Percentiles rank a stretch among this genome's conserved stretches.
phyloP scores from a whole-genome alignment of 768 basidiomycete genomes.

The Trametes villosa region DNA sequence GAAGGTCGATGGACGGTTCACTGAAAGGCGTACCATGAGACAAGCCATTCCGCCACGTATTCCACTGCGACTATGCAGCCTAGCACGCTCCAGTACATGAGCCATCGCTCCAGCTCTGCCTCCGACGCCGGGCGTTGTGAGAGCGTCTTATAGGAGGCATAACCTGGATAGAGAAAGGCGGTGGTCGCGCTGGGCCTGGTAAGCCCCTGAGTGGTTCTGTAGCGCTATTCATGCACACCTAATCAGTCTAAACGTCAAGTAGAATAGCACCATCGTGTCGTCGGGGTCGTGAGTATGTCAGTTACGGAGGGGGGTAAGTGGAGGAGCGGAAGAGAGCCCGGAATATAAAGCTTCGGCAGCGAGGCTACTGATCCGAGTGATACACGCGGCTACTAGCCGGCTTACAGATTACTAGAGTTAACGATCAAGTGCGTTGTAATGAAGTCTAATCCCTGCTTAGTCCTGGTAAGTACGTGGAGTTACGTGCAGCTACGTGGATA shows the following conservation, averaged over 20 bases:
- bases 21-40: constrained; percentile 70
- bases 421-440: too few relatives aligned
- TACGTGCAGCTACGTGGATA: too few relatives aligned
- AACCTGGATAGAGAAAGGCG: constrained; percentile 90
- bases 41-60: constrained; percentile 82
- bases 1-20: constrained; percentile 13
- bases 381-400: neutral
- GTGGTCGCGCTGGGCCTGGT: constrained; percentile 55
- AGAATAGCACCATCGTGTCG: constrained; percentile 43
- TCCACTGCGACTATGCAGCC: constrained; percentile 83
- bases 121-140: constrained; percentile 86
- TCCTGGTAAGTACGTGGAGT: too few relatives aligned
- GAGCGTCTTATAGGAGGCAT: constrained; percentile 95
- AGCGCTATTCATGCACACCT: constrained; percentile 35
- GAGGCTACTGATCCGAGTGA: neutral
- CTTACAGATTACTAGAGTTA: neutral
- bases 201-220: neutral
- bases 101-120: constrained; percentile 87
- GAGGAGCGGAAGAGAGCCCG: constrained; percentile 14
- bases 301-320: neutral
- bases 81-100: constrained; percentile 96
- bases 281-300: neutral
- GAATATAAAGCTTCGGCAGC: constrained; percentile 7
- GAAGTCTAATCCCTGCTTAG: too few relatives aligned
- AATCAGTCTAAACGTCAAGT: constrained; percentile 45